These are phyloP conservation scores for Verbena officinalis DNA, from an alignment of 257 asterid genomes.

Conservation along the genomic window DNA sequence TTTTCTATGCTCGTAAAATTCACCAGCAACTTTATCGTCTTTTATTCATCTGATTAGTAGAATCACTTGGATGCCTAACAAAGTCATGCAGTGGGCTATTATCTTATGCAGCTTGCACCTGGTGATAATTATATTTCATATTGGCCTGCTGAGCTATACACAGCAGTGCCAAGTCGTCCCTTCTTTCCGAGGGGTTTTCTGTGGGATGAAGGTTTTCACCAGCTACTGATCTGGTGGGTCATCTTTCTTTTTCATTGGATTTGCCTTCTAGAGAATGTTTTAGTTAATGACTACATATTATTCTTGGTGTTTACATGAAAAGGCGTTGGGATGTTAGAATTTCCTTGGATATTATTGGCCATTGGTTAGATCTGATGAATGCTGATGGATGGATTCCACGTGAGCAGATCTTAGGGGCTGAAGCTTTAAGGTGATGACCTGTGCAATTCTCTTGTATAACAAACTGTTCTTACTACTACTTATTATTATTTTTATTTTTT, in stretches of 20 bases:
- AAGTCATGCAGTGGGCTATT: conserved; percentile 46
- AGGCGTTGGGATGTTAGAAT: conserved; percentile 98
- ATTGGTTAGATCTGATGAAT: conserved; percentile 97
- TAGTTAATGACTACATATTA: background rate
- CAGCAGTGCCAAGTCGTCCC: conserved; percentile 99
- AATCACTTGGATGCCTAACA: conserved; percentile 40
- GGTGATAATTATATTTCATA: conserved; percentile 61
- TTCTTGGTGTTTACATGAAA: conserved; percentile 32
- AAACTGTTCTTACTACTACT: conserved; percentile 14
- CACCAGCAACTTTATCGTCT: conserved; percentile 13
- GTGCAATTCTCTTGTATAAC: conserved; percentile 25
- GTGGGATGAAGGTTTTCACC: conserved; percentile 99
- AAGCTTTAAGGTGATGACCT: conserved; percentile 74
- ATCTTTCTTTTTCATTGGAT: background rate
- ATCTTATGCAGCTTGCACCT: conserved; percentile 62
- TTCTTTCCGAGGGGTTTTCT: conserved; percentile 97
- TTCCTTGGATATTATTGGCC: conserved; percentile 89
- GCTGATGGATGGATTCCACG: conserved; percentile 99
- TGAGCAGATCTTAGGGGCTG: conserved; percentile 97
- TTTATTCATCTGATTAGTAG: conserved; percentile 19
- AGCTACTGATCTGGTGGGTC: conserved; percentile 81
- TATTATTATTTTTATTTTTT: too few species aligned
- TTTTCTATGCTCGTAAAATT: conserved; percentile 6
- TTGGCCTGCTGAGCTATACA: conserved; percentile 98
- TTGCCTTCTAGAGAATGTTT: conserved; percentile 15